These are phyloP conservation scores for Cercospora nicotianae DNA, from an alignment of 2,329 filamentous ascomycete genomes.

Conservation along the genomic window DNA sequence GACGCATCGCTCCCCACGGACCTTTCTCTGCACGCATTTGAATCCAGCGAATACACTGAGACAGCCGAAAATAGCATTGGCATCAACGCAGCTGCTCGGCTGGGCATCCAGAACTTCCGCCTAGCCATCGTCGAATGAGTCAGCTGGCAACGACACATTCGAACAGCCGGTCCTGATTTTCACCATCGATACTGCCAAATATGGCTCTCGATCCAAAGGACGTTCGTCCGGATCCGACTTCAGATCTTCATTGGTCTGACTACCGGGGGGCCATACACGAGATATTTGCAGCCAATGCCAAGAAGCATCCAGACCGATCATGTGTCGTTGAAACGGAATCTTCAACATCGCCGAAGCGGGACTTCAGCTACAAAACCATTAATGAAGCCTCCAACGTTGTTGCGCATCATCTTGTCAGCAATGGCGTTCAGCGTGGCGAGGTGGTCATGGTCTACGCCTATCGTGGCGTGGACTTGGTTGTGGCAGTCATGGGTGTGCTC, in stretches of 20 bases:
- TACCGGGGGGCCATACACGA: slow-evolving; percentile 69
- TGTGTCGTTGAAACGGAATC: slow-evolving; percentile 68
- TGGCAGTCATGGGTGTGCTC: slow-evolving; percentile 74
- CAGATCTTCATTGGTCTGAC: slow-evolving; percentile 66
- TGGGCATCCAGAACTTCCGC: not conserved
- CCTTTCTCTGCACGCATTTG: not conserved
- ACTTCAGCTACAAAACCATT: slow-evolving; percentile 84
- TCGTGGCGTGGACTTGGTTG: slow-evolving; percentile 73
- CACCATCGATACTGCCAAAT: not conserved
- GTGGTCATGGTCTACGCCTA: slow-evolving; percentile 93
- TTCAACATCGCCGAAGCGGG: slow-evolving; percentile 41
- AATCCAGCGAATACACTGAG: not conserved
- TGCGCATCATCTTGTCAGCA: slow-evolving; percentile 73
- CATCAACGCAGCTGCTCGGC: not conserved
- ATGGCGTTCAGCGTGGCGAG: slow-evolving; percentile 74
- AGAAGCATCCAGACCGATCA: slow-evolving; percentile 64
- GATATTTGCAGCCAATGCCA: slow-evolving; percentile 66
- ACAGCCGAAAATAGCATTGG: not conserved
- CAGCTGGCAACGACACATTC: not conserved
- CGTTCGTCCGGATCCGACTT: slow-evolving; percentile 62
- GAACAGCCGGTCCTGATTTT: not conserved
- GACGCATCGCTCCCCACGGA: not conserved
- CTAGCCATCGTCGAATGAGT: slow-evolving; percentile 7
- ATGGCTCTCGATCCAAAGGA: slow-evolving; percentile 33
- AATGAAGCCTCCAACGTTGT: slow-evolving; percentile 78